phyloP scores from a whole-genome alignment of 805 yeast genomes.

The Zygosaccharomyces gambellarensis region DNA sequence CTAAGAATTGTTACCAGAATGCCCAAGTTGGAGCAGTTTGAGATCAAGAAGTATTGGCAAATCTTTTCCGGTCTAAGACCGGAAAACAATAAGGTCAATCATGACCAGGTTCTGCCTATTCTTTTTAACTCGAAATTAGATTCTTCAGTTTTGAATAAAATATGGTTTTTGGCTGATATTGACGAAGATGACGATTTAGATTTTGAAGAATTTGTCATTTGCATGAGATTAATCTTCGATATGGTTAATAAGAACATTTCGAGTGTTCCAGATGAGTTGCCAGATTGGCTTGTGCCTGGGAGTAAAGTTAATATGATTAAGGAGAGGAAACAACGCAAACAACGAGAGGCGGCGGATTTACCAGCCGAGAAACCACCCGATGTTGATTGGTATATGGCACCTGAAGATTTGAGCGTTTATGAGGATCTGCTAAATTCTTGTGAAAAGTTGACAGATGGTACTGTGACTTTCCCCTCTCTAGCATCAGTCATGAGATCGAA shows the following conservation, averaged over 20 bases:
- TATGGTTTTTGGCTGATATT: slow-evolving; percentile 91
- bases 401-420: slow-evolving; percentile 73
- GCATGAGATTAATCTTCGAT: slow-evolving; percentile 93
- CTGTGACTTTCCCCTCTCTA: slow-evolving; percentile 70
- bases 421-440: slow-evolving; percentile 60
- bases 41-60: slow-evolving; percentile 96
- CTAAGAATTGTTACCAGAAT: slow-evolving; percentile 13
- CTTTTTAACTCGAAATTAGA: slow-evolving; percentile 82
- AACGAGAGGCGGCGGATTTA: slow-evolving; percentile 28
- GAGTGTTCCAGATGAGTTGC: slow-evolving; percentile 65
- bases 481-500: slow-evolving; percentile 58
- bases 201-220: slow-evolving; percentile 96
- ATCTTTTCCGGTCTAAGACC: slow-evolving; percentile 90
- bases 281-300: slow-evolving; percentile 90
- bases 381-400: slow-evolving; percentile 96
- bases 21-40: slow-evolving; percentile 88
- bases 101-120: slow-evolving; percentile 80
- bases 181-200: slow-evolving; percentile 89
- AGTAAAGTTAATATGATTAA: slow-evolving; percentile 79
- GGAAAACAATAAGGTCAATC: slow-evolving; percentile 67
- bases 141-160: slow-evolving; percentile 68
- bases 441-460: slow-evolving; percentile 69
- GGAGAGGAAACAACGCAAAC: slow-evolving; percentile 65
- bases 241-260: slow-evolving; percentile 67
- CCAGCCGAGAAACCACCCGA: slow-evolving; percentile 25